Conservation (phyloP, 2,329 filamentous ascomycete genomes). For the Rhynchosporium agropyri region DNA sequence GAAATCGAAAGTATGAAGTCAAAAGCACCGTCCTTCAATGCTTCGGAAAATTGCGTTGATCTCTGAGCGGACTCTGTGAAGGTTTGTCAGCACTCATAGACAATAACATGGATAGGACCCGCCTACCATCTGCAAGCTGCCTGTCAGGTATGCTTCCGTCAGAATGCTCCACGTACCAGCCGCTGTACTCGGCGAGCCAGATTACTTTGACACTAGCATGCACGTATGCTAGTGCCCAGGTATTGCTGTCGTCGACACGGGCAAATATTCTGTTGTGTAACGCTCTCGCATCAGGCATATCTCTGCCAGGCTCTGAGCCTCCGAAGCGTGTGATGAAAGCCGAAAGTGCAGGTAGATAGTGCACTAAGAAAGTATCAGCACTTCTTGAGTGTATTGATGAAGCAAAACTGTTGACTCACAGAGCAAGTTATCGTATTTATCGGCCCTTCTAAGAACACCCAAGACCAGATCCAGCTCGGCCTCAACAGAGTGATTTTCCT, state of each 20-base stretch:
- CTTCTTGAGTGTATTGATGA: constrained; percentile 1
- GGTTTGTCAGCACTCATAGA: constrained; percentile 4
- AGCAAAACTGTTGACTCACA: constrained; percentile 44
- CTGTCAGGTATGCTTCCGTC: constrained; percentile 60
- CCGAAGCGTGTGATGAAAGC: constrained; percentile 78
- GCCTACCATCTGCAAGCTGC: constrained; percentile 62
- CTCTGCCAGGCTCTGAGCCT: constrained; percentile 71
- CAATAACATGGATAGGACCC: constrained; percentile 18
- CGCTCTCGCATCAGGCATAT: constrained; percentile 68
- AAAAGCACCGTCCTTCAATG: constrained; percentile 85
- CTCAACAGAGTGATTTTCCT: constrained; percentile 69
- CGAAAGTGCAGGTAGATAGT: constrained; percentile 80
- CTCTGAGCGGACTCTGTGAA: constrained; percentile 66
- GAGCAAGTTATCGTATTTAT: constrained; percentile 72
- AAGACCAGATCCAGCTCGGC: constrained; percentile 77
- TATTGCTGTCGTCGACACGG: constrained; percentile 62
- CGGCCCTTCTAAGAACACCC: constrained; percentile 65
- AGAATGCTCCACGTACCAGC: constrained; percentile 77
- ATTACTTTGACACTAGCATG: constrained; percentile 78
- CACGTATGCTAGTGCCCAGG: constrained; percentile 73
- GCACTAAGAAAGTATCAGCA: constrained; percentile 52
- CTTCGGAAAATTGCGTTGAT: constrained; percentile 72
- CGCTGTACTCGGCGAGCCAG: constrained; percentile 94
- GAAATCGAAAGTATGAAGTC: constrained; percentile 88
- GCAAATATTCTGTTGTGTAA: constrained; percentile 71